Conservation (phyloP, 306 rosid species). For the Argentina anserina region DNA sequence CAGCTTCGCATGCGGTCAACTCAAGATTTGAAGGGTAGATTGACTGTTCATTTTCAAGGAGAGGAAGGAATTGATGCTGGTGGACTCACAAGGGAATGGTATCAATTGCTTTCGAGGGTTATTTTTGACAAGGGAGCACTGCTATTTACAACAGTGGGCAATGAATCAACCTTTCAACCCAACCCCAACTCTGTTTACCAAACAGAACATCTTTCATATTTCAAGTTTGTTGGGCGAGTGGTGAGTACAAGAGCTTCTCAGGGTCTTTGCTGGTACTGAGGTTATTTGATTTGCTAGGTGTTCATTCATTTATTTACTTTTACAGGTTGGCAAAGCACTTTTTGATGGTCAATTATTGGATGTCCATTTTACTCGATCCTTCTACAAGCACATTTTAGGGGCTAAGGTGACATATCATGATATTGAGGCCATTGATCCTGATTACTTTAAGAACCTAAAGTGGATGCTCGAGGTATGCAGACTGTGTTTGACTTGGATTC, state of each 20-base stretch:
- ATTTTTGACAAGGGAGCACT: conserved; percentile 96
- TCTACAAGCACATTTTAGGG: conserved; percentile 89
- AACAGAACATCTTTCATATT: conserved; percentile 95
- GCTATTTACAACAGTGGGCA: conserved; percentile 93
- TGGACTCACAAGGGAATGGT: conserved; percentile 98
- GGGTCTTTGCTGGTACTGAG: conserved; percentile 17
- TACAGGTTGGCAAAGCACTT: conserved; percentile 93
- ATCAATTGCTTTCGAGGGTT: conserved; percentile 85
- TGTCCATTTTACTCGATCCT: conserved; percentile 95
- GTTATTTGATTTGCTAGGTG: conserved; percentile 12
- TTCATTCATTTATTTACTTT: conserved; percentile 25
- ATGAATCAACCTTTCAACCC: conserved; percentile 93
- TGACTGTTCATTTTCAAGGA: conserved; percentile 98
- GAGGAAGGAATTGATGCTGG: conserved; percentile 99
- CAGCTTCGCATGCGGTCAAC: conserved; percentile 90
- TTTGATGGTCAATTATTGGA: conserved; percentile 94
- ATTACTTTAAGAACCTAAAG: conserved; percentile 75
- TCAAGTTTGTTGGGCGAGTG: conserved; percentile 98
- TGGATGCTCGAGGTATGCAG: conserved; percentile 92
- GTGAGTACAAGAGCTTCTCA: conserved; percentile 45
- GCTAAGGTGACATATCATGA: conserved; percentile 94
- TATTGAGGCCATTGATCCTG: conserved; percentile 98
- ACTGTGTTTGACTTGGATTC: conserved; percentile 2
- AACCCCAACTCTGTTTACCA: conserved; percentile 96
- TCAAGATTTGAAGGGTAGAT: conserved; percentile 83